These are phyloP conservation scores for Hypoxylon sp. DNA, from an alignment of 2,329 filamentous ascomycete species.

Conservation along the genomic window DNA sequence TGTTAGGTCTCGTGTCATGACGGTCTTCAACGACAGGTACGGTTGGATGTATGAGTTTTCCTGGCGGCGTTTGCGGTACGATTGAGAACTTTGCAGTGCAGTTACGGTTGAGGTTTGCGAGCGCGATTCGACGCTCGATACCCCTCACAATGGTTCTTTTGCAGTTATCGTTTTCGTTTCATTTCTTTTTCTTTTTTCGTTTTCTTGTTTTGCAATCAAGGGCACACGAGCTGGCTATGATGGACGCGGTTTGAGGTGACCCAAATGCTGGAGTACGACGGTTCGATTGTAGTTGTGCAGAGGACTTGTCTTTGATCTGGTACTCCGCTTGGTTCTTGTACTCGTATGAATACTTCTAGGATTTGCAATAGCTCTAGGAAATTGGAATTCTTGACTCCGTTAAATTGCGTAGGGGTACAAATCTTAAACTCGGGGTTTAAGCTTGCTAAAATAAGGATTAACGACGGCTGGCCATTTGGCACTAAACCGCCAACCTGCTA, in stretches of 20 bases:
- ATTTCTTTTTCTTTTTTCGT: constrained; percentile 4
- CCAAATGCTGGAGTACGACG: neutral
- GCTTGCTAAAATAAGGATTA: too few relatives aligned
- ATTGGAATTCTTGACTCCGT: constrained; percentile 1
- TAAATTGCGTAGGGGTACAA: neutral
- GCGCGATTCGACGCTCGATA: constrained; percentile 39
- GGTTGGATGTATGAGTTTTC: constrained; percentile 31
- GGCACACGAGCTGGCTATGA: neutral
- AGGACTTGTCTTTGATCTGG: neutral
- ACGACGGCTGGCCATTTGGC: too few relatives aligned
- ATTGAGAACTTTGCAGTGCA: constrained; percentile 1
- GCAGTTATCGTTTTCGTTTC: neutral
- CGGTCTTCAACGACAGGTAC: constrained; percentile 35
- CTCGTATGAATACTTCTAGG: neutral
- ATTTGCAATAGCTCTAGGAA: constrained; percentile 8
- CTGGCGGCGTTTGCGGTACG: constrained; percentile 28
- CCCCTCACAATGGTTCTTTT: constrained; percentile 11
- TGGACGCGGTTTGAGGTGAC: neutral
- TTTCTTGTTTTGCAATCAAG: neutral
- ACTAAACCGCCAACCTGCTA: too few relatives aligned
- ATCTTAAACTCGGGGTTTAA: too few relatives aligned
- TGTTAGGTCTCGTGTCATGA: constrained; percentile 11
- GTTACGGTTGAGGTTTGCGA: constrained; percentile 26
- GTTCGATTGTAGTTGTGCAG: constrained; percentile 9
- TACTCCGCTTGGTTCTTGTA: neutral